These are phyloP conservation scores for Mortierella claussenii DNA, from an alignment of 192 early-diverging fungal species.

Conservation along the genomic window DNA sequence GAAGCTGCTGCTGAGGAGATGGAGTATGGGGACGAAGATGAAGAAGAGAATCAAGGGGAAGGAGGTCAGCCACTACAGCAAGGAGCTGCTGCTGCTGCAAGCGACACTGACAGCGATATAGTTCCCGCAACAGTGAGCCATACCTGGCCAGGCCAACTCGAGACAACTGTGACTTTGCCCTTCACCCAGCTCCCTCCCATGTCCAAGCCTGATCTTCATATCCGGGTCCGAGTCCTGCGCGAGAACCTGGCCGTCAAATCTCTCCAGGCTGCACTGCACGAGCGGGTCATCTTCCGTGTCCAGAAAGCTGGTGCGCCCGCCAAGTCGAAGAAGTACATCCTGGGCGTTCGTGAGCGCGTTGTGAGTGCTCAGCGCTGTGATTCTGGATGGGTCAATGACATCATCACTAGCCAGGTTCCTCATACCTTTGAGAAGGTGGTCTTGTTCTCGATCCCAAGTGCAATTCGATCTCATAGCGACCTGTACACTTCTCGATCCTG, in stretches of 20 bases:
- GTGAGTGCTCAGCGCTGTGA: slow-evolving; percentile 47
- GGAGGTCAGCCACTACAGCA: background rate
- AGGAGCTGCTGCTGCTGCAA: slow-evolving; percentile 10
- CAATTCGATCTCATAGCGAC: slow-evolving; percentile 32
- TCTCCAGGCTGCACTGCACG: slow-evolving; percentile 43
- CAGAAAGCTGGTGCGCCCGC: slow-evolving; percentile 26
- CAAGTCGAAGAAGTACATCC: slow-evolving; percentile 23
- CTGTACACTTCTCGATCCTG: slow-evolving; percentile 20
- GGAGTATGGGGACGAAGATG: slow-evolving; percentile 11
- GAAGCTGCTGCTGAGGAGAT: background rate
- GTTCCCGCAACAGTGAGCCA: slow-evolving; percentile 30
- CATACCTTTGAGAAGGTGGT: slow-evolving; percentile 53
- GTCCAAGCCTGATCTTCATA: slow-evolving; percentile 28
- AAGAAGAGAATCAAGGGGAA: background rate
- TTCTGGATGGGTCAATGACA: slow-evolving; percentile 42
- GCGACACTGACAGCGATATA: slow-evolving; percentile 20
- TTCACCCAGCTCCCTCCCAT: slow-evolving; percentile 26
- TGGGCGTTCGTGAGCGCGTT: slow-evolving; percentile 38
- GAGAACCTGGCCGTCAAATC: slow-evolving; percentile 37
- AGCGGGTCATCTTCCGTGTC: slow-evolving; percentile 41
- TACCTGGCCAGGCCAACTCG: slow-evolving; percentile 42
- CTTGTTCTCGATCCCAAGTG: slow-evolving; percentile 32
- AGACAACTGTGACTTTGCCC: slow-evolving; percentile 27
- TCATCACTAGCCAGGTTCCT: slow-evolving; percentile 31
- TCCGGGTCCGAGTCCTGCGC: slow-evolving; percentile 43